A percentile compares a stretch with the other conserved stretches of the same genome.
These are phyloP conservation scores for Daldinia vernicosa DNA, from an alignment of 495 filamentous ascomycete genomes.

Conservation along the genomic window DNA sequence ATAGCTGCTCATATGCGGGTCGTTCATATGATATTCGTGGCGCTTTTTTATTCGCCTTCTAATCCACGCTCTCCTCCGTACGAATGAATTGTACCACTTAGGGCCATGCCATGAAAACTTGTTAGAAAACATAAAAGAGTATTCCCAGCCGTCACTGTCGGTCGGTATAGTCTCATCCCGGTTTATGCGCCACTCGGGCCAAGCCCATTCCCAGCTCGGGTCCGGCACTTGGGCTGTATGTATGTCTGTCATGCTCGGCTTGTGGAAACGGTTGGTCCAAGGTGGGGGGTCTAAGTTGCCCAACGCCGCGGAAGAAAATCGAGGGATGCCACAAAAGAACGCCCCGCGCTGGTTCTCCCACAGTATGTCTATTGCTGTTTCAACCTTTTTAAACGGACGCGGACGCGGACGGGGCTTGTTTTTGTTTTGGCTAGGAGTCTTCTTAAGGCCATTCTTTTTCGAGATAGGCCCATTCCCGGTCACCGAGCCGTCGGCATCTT, in stretches of 20 bases:
- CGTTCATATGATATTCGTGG: slow-evolving; percentile 46
- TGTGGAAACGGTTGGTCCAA: slow-evolving; percentile 81
- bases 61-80: slow-evolving; percentile 87
- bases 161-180: slow-evolving; percentile 76
- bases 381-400: slow-evolving; percentile 43
- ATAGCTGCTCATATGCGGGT: slow-evolving; percentile 71
- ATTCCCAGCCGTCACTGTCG: slow-evolving; percentile 96
- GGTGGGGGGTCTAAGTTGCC: slow-evolving; percentile 85
- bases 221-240: slow-evolving; percentile 92
- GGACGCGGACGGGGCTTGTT: slow-evolving; percentile 12
- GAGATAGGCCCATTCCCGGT: slow-evolving; percentile 6
- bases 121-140: slow-evolving; percentile 83
- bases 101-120: slow-evolving; percentile 89
- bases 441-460: slow-evolving; percentile 11
- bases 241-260: slow-evolving; percentile 83
- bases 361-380: slow-evolving; percentile 81
- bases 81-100: slow-evolving; percentile 92
- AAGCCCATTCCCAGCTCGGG: slow-evolving; percentile 95
- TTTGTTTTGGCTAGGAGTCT: slow-evolving; percentile 4
- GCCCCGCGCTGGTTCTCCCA: slow-evolving; percentile 91
- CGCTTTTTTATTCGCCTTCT: slow-evolving; percentile 76
- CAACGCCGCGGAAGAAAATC: slow-evolving; percentile 86
- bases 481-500: slow-evolving; percentile 10
- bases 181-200: slow-evolving; percentile 94
- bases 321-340: slow-evolving; percentile 87